phyloP scores from a whole-genome alignment of 108 stramenopile species.

The Conticribra guillardii region DNA sequence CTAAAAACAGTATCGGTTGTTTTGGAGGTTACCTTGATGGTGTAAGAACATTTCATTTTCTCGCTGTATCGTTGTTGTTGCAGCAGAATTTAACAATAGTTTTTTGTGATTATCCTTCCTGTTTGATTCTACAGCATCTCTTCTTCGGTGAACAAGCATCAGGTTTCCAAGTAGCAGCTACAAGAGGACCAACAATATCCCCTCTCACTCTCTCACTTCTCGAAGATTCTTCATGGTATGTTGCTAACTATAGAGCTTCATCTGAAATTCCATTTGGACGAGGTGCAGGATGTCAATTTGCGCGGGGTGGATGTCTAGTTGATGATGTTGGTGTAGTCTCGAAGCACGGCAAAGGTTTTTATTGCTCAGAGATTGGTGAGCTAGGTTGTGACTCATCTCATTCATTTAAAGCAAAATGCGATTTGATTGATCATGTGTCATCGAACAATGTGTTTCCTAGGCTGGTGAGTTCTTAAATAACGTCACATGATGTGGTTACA shows the following conservation, averaged over 20 bases:
- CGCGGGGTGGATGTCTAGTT: slow-evolving; percentile 23
- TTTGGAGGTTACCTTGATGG: slow-evolving; percentile 46
- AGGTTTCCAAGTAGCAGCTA: slow-evolving; percentile 18
- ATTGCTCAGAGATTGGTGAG: slow-evolving; percentile 34
- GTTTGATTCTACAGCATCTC: slow-evolving; percentile 33
- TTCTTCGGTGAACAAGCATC: slow-evolving; percentile 46
- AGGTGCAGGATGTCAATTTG: slow-evolving; percentile 54
- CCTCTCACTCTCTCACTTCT: slow-evolving; percentile 52
- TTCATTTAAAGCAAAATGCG: slow-evolving; percentile 42
- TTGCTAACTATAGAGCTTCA: slow-evolving; percentile 45
- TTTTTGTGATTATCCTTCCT: background rate
- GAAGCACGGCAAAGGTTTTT: slow-evolving; percentile 23
- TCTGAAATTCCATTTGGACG: slow-evolving; percentile 43
- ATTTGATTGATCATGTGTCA: slow-evolving; percentile 22
- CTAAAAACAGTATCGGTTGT: slow-evolving; percentile 26
- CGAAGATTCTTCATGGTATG: slow-evolving; percentile 59
- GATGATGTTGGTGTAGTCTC: background rate
- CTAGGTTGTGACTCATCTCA: slow-evolving; percentile 45
- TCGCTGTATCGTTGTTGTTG: too few relatives aligned
- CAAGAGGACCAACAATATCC: slow-evolving; percentile 24
- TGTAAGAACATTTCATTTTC: slow-evolving; percentile 18
- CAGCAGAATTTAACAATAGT: too few relatives aligned
- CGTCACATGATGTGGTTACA: too few relatives aligned
- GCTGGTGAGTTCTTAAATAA: background rate
- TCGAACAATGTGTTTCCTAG: background rate